Evolutionary conservation across 495 filamentous ascomycete genomes (phyloP).

Genomic region (Articulospora tetracladia): DNA sequence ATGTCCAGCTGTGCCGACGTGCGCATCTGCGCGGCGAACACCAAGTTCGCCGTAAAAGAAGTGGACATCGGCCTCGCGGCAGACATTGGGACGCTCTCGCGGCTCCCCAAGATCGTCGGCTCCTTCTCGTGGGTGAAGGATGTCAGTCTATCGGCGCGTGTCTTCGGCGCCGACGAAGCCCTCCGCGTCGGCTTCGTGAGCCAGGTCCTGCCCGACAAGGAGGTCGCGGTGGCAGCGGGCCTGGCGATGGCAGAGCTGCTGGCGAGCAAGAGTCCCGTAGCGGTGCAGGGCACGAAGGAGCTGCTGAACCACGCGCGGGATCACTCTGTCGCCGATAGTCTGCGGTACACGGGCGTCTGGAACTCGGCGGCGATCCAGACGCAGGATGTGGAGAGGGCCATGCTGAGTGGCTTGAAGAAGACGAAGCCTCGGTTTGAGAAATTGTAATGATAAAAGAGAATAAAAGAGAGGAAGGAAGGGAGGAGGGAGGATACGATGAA

Average conservation of each 20-base stretch:
- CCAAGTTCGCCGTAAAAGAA: slow-evolving; percentile 81
- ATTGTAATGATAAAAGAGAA: slow-evolving; percentile 46
- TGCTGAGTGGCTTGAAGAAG: slow-evolving; percentile 75
- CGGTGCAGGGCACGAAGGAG: slow-evolving; percentile 91
- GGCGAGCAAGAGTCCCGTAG: slow-evolving; percentile 82
- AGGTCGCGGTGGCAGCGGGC: slow-evolving; percentile 55
- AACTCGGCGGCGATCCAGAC: slow-evolving; percentile 82
- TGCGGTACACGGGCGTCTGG: slow-evolving; percentile 84
- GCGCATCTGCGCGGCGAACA: slow-evolving; percentile 61
- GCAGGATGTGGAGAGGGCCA: slow-evolving; percentile 66
- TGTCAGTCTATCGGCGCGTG: slow-evolving; percentile 71
- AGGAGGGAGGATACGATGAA: too few relatives aligned
- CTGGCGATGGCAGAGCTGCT: slow-evolving; percentile 64
- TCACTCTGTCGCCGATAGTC: slow-evolving; percentile 68
- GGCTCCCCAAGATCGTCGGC: slow-evolving; percentile 81
- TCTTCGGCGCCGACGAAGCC: slow-evolving; percentile 79
- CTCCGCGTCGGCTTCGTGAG: slow-evolving; percentile 79
- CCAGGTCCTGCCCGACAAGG: slow-evolving; percentile 65
- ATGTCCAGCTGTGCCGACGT: slow-evolving; percentile 75
- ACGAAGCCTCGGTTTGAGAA: slow-evolving; percentile 83
- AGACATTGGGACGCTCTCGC: slow-evolving; percentile 83
- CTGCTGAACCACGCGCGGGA: slow-evolving; percentile 84
- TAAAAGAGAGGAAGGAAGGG: too few relatives aligned
- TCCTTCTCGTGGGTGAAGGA: slow-evolving; percentile 87
- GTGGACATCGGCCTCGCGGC: slow-evolving; percentile 94